Evolutionary conservation across 1,284 basidiomycete genomes (phyloP).

Genomic region (Meripilus lineatus): DNA sequence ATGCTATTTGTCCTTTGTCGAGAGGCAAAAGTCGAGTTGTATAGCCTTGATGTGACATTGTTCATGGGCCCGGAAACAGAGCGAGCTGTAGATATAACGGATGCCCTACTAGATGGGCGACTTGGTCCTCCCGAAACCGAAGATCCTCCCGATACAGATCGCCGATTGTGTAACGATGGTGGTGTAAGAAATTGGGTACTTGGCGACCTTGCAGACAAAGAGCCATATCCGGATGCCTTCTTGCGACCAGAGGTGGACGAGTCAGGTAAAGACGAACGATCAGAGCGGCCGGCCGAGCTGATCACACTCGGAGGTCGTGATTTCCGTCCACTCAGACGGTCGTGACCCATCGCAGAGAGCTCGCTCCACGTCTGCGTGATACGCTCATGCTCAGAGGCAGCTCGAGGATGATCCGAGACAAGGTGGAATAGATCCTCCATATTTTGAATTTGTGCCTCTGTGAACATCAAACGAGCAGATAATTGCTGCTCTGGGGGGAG

Average conservation of each 20-base stretch:
- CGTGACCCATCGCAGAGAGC: constrained; percentile 72
- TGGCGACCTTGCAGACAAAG: constrained; percentile 41
- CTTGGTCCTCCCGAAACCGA: constrained; percentile 21
- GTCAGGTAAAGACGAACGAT: constrained; percentile 37
- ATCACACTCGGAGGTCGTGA: constrained; percentile 62
- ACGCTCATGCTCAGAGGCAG: constrained; percentile 52
- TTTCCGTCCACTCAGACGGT: constrained; percentile 53
- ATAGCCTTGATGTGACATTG: constrained; percentile 34
- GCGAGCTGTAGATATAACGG: constrained; percentile 41
- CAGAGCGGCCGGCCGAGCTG: constrained; percentile 46
- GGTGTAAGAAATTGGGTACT: constrained; percentile 46
- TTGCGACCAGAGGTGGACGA: constrained; percentile 31
- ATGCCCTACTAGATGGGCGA: constrained; percentile 45
- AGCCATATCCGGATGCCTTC: constrained; percentile 39
- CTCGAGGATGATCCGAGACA: constrained; percentile 53
- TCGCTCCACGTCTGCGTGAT: constrained; percentile 75
- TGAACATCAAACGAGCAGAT: constrained; percentile 55
- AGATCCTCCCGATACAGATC: constrained; percentile 45
- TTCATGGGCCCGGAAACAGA: constrained; percentile 50
- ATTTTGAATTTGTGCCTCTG: constrained; percentile 42
- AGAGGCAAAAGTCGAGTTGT: constrained; percentile 71
- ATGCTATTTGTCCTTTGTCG: constrained; percentile 71
- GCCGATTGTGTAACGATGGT: constrained; percentile 36
- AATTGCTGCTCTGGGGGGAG: constrained; percentile 62
- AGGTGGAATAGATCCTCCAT: constrained; percentile 37